Base-by-base conservation (phyloP, 805 yeast species). In the Yamadazyma paraphyllophila region DNA sequence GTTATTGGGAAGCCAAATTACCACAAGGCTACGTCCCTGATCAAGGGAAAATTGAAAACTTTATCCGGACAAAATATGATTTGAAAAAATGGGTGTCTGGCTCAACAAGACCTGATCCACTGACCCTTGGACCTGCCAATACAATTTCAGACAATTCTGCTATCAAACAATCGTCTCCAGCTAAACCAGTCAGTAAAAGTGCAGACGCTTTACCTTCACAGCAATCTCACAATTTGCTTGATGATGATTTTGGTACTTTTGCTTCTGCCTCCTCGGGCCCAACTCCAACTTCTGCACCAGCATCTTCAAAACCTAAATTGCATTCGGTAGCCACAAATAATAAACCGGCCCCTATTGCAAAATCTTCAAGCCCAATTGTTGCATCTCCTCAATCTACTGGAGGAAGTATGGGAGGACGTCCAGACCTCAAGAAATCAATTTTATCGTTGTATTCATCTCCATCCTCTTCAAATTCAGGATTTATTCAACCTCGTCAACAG, bases 1-100 rank as follows among this genome's bases (percentile, higher is more conserved):
- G 63, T 6, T 86, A 75, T 63, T 94, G 97, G 95, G 99, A 94
- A 65, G 77, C 81, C 32, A 80, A 80, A 56, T 73, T 91, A 49
- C 90, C 95, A 2, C 72, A 68, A 12, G 73, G 69, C 9, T 84
- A 91, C 61, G 73, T 80, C 17, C 97, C 97, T 8, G 90, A 90
- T 62, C 88, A 83, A 45, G 69, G 85, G 56, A 89, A 90, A 66
- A 80, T 94, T 56, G 95, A 85, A 53, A 89, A 85, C 63, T 94
- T 90, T 65, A 90, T 94, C 46, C 77, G 94, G 56, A 90, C 96
- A 9, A 94, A 94, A 64, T 94, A 94, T 63, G 97, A 90, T 54
- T 62, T 85, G 68, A 88, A 84, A 66, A 86, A 91, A 59, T 94
- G 99, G 99, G 82, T 77, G 1, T 66, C 74, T 8, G 70, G 82